Conservation (phyloP, 2,329 filamentous ascomycete genomes). For the Epichloe gansuensis region DNA sequence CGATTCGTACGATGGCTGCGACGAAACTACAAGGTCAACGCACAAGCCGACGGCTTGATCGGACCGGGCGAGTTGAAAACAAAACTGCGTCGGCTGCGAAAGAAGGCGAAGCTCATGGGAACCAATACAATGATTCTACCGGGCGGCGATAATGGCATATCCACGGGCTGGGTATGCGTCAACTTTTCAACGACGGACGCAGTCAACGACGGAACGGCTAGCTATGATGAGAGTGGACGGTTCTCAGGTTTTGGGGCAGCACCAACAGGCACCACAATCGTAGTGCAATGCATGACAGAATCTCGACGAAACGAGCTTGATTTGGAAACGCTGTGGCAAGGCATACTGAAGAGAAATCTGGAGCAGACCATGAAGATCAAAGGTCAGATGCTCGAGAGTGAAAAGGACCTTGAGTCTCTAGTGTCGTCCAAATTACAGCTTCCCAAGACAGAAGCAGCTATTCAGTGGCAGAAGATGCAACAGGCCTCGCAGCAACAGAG, state of each 20-base stretch:
- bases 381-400: constrained; percentile 13
- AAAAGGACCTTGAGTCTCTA: constrained; percentile 18
- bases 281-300: constrained; percentile 48
- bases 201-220: constrained; percentile 30
- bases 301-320: constrained; percentile 38
- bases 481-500: constrained; percentile 23
- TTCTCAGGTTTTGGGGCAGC: constrained; percentile 66
- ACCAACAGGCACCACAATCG: constrained; percentile 36
- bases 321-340: constrained; percentile 40
- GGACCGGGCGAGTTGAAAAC: constrained; percentile 86
- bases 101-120: constrained; percentile 69
- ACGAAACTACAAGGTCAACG: constrained; percentile 56
- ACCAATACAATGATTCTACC: constrained; percentile 54
- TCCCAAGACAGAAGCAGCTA: constrained; percentile 16
- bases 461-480: constrained; percentile 24
- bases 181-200: constrained; percentile 64
- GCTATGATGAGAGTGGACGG: constrained; percentile 36
- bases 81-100: constrained; percentile 68
- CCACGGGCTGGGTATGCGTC: constrained; percentile 93
- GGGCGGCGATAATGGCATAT: constrained; percentile 69
- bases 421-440: constrained; percentile 22
- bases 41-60: constrained; percentile 76
- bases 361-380: constrained; percentile 18
- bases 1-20: constrained; percentile 81
- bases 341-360: constrained; percentile 25